Conservation (phyloP, 2,329 filamentous ascomycete genomes). For the Penicillium sp. region DNA sequence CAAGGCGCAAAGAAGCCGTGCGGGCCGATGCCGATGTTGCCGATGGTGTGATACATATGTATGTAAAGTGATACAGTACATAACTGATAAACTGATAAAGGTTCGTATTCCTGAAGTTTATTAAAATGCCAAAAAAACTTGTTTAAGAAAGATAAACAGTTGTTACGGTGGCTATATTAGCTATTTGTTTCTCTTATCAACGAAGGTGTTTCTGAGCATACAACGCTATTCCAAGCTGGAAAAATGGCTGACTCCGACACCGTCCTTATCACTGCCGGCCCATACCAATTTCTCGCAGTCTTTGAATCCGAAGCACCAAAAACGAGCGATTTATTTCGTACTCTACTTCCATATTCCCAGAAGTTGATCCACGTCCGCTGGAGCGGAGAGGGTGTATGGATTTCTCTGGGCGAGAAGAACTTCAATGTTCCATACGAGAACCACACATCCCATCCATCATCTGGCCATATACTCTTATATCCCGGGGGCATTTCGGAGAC, state of each 20-base stretch:
- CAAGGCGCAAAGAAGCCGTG: constrained; percentile 11
- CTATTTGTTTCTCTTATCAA: too few relatives aligned
- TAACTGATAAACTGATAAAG: too few relatives aligned
- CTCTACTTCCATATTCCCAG: constrained; percentile 21
- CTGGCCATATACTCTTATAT: constrained; percentile 22
- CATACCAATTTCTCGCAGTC: constrained; percentile 15
- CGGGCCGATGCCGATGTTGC: constrained; percentile 14
- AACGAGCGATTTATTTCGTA: constrained; percentile 19
- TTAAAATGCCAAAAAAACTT: too few relatives aligned
- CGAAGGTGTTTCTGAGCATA: too few relatives aligned
- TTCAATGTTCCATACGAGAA: constrained; percentile 22
- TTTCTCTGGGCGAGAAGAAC: constrained; percentile 21
- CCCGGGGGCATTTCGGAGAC: constrained; percentile 22
- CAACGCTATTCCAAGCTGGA: too few relatives aligned
- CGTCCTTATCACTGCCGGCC: constrained; percentile 16
- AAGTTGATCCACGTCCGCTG: constrained; percentile 25
- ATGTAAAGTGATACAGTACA: too few relatives aligned
- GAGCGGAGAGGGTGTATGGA: constrained; percentile 24
- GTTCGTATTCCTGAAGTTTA: too few relatives aligned
- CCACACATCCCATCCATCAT: constrained; percentile 20
- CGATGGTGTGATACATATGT: too few relatives aligned
- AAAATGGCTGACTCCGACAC: constrained; percentile 4
- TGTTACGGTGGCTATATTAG: too few relatives aligned
- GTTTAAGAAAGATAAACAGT: too few relatives aligned
- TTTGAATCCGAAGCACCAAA: constrained; percentile 19